These are phyloP conservation scores for Lecanicillium sp. DNA, from an alignment of 2,329 filamentous ascomycete species.

Conservation along the genomic window DNA sequence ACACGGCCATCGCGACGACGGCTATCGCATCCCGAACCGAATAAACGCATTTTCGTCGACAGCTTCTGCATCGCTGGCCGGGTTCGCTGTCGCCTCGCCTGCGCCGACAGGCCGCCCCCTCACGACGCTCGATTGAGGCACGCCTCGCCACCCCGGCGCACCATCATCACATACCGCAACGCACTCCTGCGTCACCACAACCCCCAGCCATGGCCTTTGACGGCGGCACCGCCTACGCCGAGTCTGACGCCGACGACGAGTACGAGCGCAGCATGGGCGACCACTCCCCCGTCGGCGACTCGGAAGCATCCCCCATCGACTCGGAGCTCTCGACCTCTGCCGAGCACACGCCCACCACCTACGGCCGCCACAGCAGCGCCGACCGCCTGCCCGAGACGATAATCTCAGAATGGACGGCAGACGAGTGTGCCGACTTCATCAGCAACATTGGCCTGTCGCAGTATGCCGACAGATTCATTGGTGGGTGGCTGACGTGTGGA, in stretches of 20 bases:
- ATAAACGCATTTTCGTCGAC: no score
- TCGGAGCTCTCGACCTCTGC: conserved; percentile 62
- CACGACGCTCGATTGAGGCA: no score
- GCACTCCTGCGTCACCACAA: no score
- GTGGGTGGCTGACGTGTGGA: conserved; percentile 45
- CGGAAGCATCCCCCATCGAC: conserved; percentile 63
- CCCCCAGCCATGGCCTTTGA: conserved; percentile 49
- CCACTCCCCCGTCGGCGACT: conserved; percentile 63
- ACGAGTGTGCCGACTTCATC: conserved; percentile 88
- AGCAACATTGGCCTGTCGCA: conserved; percentile 71
- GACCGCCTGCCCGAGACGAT: conserved; percentile 66
- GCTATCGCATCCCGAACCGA: no score
- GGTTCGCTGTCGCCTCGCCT: no score
- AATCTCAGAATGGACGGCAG: conserved; percentile 74
- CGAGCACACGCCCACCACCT: conserved; percentile 76
- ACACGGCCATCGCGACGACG: no score
- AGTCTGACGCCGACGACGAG: conserved; percentile 78
- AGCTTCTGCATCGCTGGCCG: no score
- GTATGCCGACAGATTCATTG: conserved; percentile 77
- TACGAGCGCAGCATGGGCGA: conserved; percentile 68
- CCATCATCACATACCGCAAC: no score
- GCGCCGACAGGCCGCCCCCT: no score
- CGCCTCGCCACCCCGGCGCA: no score
- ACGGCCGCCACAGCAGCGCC: conserved; percentile 58
- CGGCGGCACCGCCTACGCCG: conserved; percentile 64